These are phyloP conservation scores for Trichopus zeylanicus DNA, from an alignment of 116 monocot species.

Conservation along the genomic window DNA sequence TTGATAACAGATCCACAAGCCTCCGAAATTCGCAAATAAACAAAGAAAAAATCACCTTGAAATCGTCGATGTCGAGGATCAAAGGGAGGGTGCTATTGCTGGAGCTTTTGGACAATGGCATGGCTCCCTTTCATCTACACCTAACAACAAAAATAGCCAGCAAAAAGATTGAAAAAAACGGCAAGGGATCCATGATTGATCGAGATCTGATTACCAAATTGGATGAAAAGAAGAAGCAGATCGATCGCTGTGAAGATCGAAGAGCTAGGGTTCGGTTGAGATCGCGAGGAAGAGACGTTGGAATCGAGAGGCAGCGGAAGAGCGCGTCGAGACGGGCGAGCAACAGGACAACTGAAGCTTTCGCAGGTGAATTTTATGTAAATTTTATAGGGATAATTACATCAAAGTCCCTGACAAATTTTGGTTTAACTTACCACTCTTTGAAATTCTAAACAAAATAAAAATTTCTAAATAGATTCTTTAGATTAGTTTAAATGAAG, in stretches of 20 bases:
- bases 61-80: slow-evolving; percentile 78
- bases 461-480: no score
- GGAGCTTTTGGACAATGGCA: not conserved
- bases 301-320: no score
- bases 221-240: not conserved
- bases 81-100: slow-evolving; percentile 47
- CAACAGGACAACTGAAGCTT: no score
- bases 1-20: no score
- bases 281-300: not conserved
- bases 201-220: not conserved
- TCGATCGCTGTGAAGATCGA: not conserved
- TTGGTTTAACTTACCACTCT: no score
- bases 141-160: not conserved
- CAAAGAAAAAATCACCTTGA: slow-evolving; percentile 50
- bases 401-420: no score
- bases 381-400: no score
- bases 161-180: not conserved
- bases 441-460: no score
- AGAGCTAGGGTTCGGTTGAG: not conserved
- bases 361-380: no score
- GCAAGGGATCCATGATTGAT: not conserved
- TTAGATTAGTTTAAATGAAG: no score
- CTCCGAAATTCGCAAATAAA: slow-evolving; percentile 1
- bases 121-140: slow-evolving; percentile 3
- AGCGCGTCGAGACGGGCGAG: no score